Percentiles rank a stretch among this genome's conserved stretches.
Conservation (phyloP, 2,329 filamentous ascomycete species). For the Scedosporium dehoogii region DNA sequence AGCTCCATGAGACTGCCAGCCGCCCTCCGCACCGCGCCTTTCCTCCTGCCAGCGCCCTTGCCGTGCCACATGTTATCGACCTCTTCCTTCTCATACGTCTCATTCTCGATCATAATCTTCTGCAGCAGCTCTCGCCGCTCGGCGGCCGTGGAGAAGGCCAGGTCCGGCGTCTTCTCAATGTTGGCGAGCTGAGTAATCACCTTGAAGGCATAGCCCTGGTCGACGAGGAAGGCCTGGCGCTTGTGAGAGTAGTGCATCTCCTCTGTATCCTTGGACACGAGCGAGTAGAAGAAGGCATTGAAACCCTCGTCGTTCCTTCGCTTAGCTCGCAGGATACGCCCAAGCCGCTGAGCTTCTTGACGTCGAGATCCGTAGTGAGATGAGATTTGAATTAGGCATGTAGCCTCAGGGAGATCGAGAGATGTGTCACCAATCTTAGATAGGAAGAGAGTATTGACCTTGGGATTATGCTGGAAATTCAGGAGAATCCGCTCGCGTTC, state of each 20-base stretch:
- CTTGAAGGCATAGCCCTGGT: slow-evolving; percentile 98
- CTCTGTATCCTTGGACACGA: slow-evolving; percentile 93
- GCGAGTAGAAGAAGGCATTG: slow-evolving; percentile 97
- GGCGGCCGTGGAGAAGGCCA: slow-evolving; percentile 68
- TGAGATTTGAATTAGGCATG: slow-evolving; percentile 92
- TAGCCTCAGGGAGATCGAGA: slow-evolving; percentile 92
- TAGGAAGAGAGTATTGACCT: slow-evolving; percentile 85
- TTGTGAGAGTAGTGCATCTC: slow-evolving; percentile 99
- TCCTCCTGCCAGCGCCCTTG: slow-evolving; percentile 29
- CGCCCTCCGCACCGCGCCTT: slow-evolving; percentile 58
- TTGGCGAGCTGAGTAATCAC: slow-evolving; percentile 94
- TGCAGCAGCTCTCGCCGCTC: slow-evolving; percentile 81
- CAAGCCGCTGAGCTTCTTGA: slow-evolving; percentile 89
- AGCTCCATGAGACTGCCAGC: slow-evolving; percentile 79
- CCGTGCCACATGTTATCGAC: slow-evolving; percentile 15
- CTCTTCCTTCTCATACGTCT: slow-evolving; percentile 24
- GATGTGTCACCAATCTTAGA: slow-evolving; percentile 98
- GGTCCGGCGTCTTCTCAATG: slow-evolving; percentile 70
- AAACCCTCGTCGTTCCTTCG: slow-evolving; percentile 95
- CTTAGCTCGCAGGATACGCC: slow-evolving; percentile 89
- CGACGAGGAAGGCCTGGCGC: slow-evolving; percentile 90
- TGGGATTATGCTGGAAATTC: slow-evolving; percentile 88
- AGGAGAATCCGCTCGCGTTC: slow-evolving; percentile 83
- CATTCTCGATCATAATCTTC: slow-evolving; percentile 81
- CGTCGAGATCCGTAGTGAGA: slow-evolving; percentile 95